Conservation (phyloP, 768 basidiomycete genomes). For the Lactarius sp. region DNA sequence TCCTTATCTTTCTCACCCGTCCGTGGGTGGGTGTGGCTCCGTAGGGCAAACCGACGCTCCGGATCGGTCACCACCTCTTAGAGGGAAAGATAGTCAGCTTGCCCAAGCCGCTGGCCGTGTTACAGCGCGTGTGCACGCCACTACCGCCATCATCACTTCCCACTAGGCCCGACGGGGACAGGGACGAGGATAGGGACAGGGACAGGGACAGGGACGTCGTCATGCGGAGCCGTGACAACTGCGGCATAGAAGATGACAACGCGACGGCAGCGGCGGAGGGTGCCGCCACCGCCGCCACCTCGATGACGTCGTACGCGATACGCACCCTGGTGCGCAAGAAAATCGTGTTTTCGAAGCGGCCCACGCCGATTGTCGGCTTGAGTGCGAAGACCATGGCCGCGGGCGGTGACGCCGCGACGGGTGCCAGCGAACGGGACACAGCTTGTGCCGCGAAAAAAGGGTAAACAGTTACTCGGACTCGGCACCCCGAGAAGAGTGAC, state of each 20-base stretch:
- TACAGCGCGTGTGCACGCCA: constrained; percentile 41
- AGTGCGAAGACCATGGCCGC: constrained; percentile 8
- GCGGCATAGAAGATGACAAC: constrained; percentile 6
- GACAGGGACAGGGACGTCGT: constrained; percentile 17
- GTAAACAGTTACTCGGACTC: neutral
- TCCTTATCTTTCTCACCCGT: too few relatives aligned
- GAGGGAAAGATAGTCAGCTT: constrained; percentile 79
- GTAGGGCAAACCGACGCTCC: constrained; percentile 75
- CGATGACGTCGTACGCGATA: constrained; percentile 34
- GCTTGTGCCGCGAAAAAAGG: neutral
- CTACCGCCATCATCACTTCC: neutral
- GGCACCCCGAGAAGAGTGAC: neutral
- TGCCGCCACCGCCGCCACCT: neutral
- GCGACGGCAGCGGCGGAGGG: constrained; percentile 12
- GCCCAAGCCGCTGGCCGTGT: constrained; percentile 76
- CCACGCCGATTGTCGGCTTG: constrained; percentile 58
- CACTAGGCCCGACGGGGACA: neutral
- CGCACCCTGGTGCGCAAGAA: constrained; percentile 74
- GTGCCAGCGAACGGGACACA: neutral
- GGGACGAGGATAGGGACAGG: neutral
- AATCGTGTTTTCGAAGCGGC: constrained; percentile 77
- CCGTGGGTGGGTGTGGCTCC: neutral
- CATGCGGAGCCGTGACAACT: constrained; percentile 27
- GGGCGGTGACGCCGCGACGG: neutral
- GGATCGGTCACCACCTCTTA: constrained; percentile 84